Base-by-base conservation (phyloP, 257 asterid genomes). In the Solanum tarapatanum region DNA sequence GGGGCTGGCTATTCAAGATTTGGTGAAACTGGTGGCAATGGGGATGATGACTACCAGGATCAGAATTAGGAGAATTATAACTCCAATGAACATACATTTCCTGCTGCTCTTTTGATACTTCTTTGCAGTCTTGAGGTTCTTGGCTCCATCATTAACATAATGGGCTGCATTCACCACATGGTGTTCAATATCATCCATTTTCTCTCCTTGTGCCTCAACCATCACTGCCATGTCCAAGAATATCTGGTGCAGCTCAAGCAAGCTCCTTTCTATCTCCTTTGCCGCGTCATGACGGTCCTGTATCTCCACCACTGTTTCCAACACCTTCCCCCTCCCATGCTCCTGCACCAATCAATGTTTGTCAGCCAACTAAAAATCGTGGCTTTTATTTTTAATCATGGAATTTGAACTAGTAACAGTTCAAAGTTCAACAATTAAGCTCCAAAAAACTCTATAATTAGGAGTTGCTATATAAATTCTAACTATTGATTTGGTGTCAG, bases 201-300 rank as follows among this genome's bases (percentile, higher is more conserved):
- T 91, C 93, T 95, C 98, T 9, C 98, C 99, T 68, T 95, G 99
- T 11, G 95, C 94, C 89, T 97, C 98, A 88, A 97, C 98, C 97
- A 97, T 95, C 90, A 97, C 99, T 62, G 98, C 96, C 98, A 96
- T 96, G 91, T 94, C 98, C 28, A 96, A 86, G 88, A 96, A 96
- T 75, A 96, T 92, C 91, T 97, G 98, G 92, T 97, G 99, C 55
- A 97, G 94, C 93, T 97, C 98, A 73, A 97, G 91, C 86, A 97
- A 90, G 89, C 99, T 97, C 93, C 48, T 94, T 93, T 97, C 98
- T 14, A 97, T 97, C 73, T 95, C 98, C 93, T 94, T 94, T 7
- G 98, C 97, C 0, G 98, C 94, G 24, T 92, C 97, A 80, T 94
- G 90, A 21, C 96, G 89, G 89, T 92, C 98, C 72, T 94, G 98